Percentiles rank a stretch among this genome's conserved stretches.
These are phyloP conservation scores for Beauveria medogensis DNA, from an alignment of 2,329 filamentous ascomycete genomes.

Conservation along the genomic window DNA sequence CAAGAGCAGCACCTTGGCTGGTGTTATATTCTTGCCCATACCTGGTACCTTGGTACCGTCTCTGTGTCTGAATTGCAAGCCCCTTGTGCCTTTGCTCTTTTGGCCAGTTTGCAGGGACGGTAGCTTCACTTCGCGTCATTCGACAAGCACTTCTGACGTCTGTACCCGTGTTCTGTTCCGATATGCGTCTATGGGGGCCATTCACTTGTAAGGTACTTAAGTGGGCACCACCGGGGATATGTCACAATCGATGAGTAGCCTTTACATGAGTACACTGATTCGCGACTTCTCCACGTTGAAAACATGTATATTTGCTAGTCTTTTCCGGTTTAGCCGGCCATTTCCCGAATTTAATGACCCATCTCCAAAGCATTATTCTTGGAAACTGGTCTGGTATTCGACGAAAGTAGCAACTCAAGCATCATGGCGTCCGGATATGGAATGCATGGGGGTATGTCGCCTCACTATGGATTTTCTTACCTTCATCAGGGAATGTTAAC, in stretches of 20 bases:
- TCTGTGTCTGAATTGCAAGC: background rate
- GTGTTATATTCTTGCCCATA: conserved; percentile 37
- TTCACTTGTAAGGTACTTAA: background rate
- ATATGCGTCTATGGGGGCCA: conserved; percentile 6
- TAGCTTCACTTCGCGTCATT: background rate
- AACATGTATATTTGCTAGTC: background rate
- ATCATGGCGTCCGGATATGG: conserved; percentile 77
- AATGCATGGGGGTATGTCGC: conserved; percentile 63
- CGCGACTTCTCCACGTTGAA: background rate
- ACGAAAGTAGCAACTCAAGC: conserved; percentile 10
- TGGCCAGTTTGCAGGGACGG: background rate
- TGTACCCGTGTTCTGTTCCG: background rate
- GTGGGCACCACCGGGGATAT: background rate
- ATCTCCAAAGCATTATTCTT: background rate
- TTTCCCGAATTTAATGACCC: background rate
- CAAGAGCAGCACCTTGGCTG: conserved; percentile 63
- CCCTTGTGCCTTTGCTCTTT: background rate
- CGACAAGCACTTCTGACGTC: background rate
- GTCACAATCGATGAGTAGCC: background rate
- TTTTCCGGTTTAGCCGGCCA: background rate
- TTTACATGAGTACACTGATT: background rate
- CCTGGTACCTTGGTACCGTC: background rate
- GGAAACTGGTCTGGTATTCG: background rate
- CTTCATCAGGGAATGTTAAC: background rate
- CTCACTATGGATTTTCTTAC: background rate